A percentile compares a stretch with the other conserved stretches of the same genome.
Conservation (phyloP, 1,139 yeast species). For the Blastobotrys serpentis region DNA sequence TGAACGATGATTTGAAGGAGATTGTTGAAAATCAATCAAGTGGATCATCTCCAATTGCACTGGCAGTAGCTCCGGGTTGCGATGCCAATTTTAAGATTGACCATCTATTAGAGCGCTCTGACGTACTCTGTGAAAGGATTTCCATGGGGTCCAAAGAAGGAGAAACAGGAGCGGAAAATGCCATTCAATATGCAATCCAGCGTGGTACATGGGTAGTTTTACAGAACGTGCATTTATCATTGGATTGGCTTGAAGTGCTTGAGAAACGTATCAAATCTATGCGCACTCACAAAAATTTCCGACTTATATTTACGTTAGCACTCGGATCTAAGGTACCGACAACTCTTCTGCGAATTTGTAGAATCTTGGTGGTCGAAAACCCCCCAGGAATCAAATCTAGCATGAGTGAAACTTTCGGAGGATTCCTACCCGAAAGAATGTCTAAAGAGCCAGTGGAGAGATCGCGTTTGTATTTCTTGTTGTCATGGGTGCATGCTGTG, state of each 20-base stretch:
- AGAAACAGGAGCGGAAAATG: slow-evolving; percentile 52
- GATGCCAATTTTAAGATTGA: slow-evolving; percentile 65
- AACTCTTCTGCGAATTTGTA: slow-evolving; percentile 52
- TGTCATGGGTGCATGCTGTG: slow-evolving; percentile 70
- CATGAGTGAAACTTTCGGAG: slow-evolving; percentile 41
- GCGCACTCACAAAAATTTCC: slow-evolving; percentile 40
- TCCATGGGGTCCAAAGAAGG: slow-evolving; percentile 82
- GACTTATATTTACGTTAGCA: slow-evolving; percentile 60
- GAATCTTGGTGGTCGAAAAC: slow-evolving; percentile 58
- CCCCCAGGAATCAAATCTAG: slow-evolving; percentile 58
- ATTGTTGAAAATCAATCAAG: slow-evolving; percentile 25
- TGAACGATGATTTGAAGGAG: slow-evolving; percentile 19
- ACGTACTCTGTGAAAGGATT: slow-evolving; percentile 43
- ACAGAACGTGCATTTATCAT: slow-evolving; percentile 76
- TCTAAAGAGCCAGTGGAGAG: slow-evolving; percentile 45
- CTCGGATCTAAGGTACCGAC: slow-evolving; percentile 52
- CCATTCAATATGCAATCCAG: slow-evolving; percentile 47
- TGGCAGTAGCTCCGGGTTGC: slow-evolving; percentile 60
- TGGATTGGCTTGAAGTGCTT: slow-evolving; percentile 57
- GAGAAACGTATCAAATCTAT: slow-evolving; percentile 47
- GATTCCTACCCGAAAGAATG: slow-evolving; percentile 29
- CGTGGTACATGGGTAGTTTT: slow-evolving; percentile 67
- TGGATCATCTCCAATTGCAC: slow-evolving; percentile 45
- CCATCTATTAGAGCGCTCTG: slow-evolving; percentile 41
- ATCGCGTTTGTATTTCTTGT: slow-evolving; percentile 50